Conservation (phyloP, 495 filamentous ascomycete species). For the Aspergillus kassunensis region DNA sequence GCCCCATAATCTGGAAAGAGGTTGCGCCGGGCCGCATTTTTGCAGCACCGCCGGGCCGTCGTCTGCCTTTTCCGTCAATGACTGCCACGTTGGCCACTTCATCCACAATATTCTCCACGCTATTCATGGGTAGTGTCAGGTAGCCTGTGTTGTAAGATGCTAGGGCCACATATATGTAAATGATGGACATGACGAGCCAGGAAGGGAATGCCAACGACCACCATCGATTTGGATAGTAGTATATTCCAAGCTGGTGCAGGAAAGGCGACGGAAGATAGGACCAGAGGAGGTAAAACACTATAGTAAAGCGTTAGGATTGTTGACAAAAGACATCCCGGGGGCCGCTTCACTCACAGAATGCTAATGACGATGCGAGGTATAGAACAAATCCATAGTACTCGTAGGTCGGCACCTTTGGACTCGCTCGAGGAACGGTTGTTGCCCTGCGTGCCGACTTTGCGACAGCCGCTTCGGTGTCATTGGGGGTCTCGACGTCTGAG, state of each 20-base stretch:
- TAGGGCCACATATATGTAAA: constrained; percentile 93
- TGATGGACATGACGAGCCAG: constrained; percentile 81
- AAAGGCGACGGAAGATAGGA: constrained; percentile 88
- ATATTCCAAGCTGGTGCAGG: constrained; percentile 86
- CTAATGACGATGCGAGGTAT: constrained; percentile 76
- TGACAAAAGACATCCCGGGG: too few species aligned
- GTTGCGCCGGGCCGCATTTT: constrained; percentile 46
- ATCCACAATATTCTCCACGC: constrained; percentile 88
- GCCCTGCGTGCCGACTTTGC: constrained; percentile 59
- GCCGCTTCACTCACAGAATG: constrained; percentile 52
- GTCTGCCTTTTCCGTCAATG: constrained; percentile 66
- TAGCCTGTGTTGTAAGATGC: constrained; percentile 87
- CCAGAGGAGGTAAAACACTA: constrained; percentile 88
- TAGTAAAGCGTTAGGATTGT: neutral
- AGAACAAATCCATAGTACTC: constrained; percentile 99
- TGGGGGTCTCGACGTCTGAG: constrained; percentile 74
- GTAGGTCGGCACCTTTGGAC: constrained; percentile 92
- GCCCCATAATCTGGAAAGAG: constrained; percentile 45
- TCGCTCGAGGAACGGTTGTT: constrained; percentile 77
- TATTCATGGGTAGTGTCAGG: constrained; percentile 74
- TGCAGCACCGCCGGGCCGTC: constrained; percentile 42
- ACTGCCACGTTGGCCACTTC: constrained; percentile 81
- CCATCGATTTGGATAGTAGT: constrained; percentile 97
- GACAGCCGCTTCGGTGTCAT: constrained; percentile 59
- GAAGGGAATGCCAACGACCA: constrained; percentile 90